phyloP scores from a whole-genome alignment of 2,329 filamentous ascomycete species.

The Tolypocladium sp. region DNA sequence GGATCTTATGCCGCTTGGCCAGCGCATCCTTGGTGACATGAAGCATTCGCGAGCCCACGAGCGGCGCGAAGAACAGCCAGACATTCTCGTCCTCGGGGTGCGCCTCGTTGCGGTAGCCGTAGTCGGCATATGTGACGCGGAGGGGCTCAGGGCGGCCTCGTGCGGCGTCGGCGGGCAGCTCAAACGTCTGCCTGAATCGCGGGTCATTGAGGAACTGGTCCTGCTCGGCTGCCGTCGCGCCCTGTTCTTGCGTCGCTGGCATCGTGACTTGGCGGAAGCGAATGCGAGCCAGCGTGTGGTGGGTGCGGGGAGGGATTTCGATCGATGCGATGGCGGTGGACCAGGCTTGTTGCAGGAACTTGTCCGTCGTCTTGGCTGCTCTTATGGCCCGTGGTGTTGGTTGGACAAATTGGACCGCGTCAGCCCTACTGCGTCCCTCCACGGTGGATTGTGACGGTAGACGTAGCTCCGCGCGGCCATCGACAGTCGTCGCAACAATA shows the following conservation, averaged over 20 bases:
- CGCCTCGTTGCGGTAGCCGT: constrained; percentile 17
- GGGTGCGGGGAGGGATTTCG: neutral
- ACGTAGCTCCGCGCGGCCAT: neutral
- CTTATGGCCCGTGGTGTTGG: neutral
- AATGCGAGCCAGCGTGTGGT: neutral
- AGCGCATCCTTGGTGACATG: constrained; percentile 21
- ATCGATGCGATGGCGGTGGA: neutral
- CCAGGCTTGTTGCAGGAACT: neutral
- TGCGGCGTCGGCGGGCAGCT: constrained; percentile 8
- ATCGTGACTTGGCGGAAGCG: neutral
- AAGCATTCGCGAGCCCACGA: constrained; percentile 18
- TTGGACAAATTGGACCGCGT: neutral
- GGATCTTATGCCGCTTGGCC: constrained; percentile 19
- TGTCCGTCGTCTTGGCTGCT: neutral
- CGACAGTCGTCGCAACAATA: neutral
- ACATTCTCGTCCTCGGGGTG: constrained; percentile 15
- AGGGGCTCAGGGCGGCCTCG: constrained; percentile 4
- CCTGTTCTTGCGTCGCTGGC: neutral
- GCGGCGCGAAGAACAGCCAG: constrained; percentile 17
- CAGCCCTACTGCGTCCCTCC: neutral
- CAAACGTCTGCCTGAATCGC: constrained; percentile 14
- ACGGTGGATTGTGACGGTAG: neutral
- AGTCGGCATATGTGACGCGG: constrained; percentile 18
- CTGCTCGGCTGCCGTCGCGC: neutral
- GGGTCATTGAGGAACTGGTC: constrained; percentile 7